Conservation (phyloP, 2,329 filamentous ascomycete species). For the Pseudocercospora musae region DNA sequence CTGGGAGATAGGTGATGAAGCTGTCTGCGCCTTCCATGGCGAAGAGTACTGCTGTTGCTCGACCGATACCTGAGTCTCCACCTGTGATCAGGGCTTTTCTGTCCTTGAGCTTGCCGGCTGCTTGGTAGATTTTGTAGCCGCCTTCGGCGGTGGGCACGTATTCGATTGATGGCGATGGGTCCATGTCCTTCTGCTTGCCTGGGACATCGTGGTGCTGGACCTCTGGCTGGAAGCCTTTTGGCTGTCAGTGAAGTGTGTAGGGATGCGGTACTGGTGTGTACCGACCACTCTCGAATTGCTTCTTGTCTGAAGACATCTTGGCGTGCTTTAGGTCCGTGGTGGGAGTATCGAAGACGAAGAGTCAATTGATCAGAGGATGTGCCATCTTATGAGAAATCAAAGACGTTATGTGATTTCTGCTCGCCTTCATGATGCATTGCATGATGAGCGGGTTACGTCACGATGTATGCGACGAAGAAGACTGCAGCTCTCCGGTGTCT, state of each 20-base stretch:
- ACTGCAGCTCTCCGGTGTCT: background rate
- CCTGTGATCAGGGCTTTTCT: slow-evolving; percentile 78
- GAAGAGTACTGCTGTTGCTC: slow-evolving; percentile 71
- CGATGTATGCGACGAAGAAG: background rate
- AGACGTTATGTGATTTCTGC: background rate
- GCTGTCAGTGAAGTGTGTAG: background rate
- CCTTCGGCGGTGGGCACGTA: slow-evolving; percentile 66
- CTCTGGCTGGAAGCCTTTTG: slow-evolving; percentile 20
- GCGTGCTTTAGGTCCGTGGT: background rate
- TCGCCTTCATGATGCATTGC: background rate
- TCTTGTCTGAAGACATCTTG: slow-evolving; percentile 32
- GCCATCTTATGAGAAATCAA: background rate
- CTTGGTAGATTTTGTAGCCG: slow-evolving; percentile 67
- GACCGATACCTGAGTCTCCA: slow-evolving; percentile 75
- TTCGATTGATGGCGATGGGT: slow-evolving; percentile 59
- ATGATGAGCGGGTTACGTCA: background rate
- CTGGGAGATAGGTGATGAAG: slow-evolving; percentile 69
- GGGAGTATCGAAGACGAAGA: background rate
- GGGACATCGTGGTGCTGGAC: slow-evolving; percentile 53
- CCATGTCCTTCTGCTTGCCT: slow-evolving; percentile 55
- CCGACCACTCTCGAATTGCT: slow-evolving; percentile 25
- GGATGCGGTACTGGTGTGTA: background rate
- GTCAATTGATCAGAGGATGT: background rate
- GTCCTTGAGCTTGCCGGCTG: slow-evolving; percentile 70
- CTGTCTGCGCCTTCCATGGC: slow-evolving; percentile 76